These are phyloP conservation scores for Ophiostoma ips DNA, from an alignment of 2,329 filamentous ascomycete species.

Conservation along the genomic window DNA sequence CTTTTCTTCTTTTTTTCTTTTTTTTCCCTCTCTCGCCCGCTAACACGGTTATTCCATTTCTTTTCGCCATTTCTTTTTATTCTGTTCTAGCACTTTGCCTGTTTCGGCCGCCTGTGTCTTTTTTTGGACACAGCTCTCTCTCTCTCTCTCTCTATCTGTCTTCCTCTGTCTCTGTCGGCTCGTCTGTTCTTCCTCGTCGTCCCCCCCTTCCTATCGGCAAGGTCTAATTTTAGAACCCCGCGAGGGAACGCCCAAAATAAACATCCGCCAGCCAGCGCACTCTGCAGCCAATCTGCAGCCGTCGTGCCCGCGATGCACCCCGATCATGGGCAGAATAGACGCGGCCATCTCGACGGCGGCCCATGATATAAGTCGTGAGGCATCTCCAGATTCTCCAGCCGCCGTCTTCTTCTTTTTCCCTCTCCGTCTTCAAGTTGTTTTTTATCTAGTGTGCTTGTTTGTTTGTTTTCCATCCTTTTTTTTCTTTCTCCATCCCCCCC, in stretches of 20 bases:
- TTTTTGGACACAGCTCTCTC: not conserved
- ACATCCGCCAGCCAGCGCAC: not conserved
- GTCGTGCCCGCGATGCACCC: constrained; percentile 4
- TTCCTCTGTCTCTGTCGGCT: not conserved
- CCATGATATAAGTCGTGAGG: constrained; percentile 45
- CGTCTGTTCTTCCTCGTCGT: not conserved
- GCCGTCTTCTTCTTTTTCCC: constrained; percentile 17
- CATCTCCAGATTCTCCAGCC: constrained; percentile 16
- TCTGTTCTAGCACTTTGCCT: no score
- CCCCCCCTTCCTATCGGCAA: not conserved
- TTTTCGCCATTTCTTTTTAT: no score
- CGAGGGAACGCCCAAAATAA: not conserved
- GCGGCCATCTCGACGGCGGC: constrained; percentile 29
- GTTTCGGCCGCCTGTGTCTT: not conserved
- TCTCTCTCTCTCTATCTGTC: not conserved
- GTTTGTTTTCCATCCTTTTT: not conserved
- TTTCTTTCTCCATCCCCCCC: constrained; percentile 13
- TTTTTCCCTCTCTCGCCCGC: not conserved
- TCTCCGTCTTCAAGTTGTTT: constrained; percentile 23
- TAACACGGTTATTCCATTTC: no score
- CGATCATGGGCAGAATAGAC: constrained; percentile 1
- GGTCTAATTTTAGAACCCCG: not conserved
- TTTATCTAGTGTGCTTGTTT: constrained; percentile 8
- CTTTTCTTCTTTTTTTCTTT: not conserved
- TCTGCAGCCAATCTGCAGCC: constrained; percentile 6